These are phyloP conservation scores for Cylindrotheca closterium DNA, from an alignment of 108 stramenopile species.

Conservation along the genomic window DNA sequence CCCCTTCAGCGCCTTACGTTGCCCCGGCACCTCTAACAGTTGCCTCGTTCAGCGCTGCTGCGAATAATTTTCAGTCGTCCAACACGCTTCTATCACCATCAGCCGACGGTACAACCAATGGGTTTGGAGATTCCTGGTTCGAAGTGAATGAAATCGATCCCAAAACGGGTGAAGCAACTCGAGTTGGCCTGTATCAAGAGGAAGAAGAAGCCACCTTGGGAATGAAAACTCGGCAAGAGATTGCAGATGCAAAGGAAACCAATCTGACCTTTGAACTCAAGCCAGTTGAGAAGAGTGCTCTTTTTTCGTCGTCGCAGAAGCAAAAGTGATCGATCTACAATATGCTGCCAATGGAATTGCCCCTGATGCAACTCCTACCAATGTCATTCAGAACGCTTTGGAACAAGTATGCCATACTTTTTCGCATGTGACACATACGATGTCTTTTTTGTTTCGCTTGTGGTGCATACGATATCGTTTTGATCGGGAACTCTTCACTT, in stretches of 20 bases:
- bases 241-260: slow-evolving; percentile 11
- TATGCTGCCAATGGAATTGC: no score
- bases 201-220: slow-evolving; percentile 22
- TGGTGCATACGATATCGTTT: no score
- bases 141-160: slow-evolving; percentile 14
- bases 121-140: slow-evolving; percentile 10
- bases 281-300: neutral
- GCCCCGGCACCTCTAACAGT: neutral
- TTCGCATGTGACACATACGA: no score
- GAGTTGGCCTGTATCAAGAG: slow-evolving; percentile 26
- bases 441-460: no score
- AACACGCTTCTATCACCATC: neutral
- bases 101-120: neutral
- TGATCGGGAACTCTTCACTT: no score
- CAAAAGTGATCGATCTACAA: no score
- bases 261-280: neutral
- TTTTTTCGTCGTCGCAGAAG: neutral
- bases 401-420: no score
- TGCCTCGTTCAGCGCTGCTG: neutral
- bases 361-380: no score
- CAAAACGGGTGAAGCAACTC: neutral
- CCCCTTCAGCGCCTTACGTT: neutral
- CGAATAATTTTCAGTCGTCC: neutral
- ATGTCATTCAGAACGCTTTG: no score
- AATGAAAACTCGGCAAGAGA: slow-evolving; percentile 23